A percentile compares a stretch with the other conserved stretches of the same genome.
Evolutionary conservation across 768 basidiomycete species (phyloP).

Genomic region (Auricularia sp.): DNA sequence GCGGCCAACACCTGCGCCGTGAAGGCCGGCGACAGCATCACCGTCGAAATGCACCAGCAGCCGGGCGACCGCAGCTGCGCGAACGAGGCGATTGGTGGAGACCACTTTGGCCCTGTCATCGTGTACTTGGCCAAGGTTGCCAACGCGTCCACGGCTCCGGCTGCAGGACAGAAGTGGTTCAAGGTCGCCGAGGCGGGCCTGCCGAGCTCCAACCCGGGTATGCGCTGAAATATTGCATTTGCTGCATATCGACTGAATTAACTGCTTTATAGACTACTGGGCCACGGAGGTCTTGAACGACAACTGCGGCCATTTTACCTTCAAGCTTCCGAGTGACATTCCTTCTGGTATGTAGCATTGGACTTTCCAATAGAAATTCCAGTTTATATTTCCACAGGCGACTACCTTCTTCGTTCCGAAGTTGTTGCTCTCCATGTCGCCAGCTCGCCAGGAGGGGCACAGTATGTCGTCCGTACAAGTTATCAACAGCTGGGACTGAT

Average conservation of each 20-base stretch:
- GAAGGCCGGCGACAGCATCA: slow-evolving; percentile 35
- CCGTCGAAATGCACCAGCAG: slow-evolving; percentile 48
- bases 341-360: slow-evolving; percentile 18
- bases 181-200: slow-evolving; percentile 41
- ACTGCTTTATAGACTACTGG: slow-evolving; percentile 27
- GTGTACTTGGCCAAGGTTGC: slow-evolving; percentile 30
- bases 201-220: slow-evolving; percentile 31
- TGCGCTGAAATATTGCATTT: no score
- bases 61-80: slow-evolving; percentile 35
- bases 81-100: slow-evolving; percentile 40
- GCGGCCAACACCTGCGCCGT: slow-evolving; percentile 32
- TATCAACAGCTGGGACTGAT: neutral
- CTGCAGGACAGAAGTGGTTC: slow-evolving; percentile 37
- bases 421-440: slow-evolving; percentile 45
- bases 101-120: slow-evolving; percentile 40
- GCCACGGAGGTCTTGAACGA: slow-evolving; percentile 32
- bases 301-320: slow-evolving; percentile 45
- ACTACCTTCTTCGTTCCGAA: slow-evolving; percentile 41
- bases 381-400: slow-evolving; percentile 28
- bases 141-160: slow-evolving; percentile 35
- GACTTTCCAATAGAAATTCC: slow-evolving; percentile 37
- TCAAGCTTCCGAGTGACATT: slow-evolving; percentile 34
- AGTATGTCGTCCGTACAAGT: slow-evolving; percentile 17
- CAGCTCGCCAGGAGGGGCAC: slow-evolving; percentile 31
- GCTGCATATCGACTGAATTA: no score